Evolutionary conservation across 148 eudicot species (phyloP).

Genomic region (Salicornia ramosissima): DNA sequence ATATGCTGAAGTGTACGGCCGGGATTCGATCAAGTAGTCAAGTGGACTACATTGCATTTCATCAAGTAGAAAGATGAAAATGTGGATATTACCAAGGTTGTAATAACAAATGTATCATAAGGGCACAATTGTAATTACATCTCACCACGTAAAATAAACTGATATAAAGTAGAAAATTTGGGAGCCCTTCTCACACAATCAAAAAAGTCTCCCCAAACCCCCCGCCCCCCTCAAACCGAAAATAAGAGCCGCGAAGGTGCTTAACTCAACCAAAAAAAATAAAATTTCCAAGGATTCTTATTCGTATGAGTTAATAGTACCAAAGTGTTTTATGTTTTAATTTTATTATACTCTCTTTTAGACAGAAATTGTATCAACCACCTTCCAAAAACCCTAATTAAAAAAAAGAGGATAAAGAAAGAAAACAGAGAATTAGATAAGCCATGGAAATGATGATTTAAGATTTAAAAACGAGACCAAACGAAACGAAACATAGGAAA

Average conservation of each 20-base stretch:
- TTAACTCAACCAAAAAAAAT: not conserved
- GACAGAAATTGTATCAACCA: not conserved
- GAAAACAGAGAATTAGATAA: not conserved
- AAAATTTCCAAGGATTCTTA: not conserved
- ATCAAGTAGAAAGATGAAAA: not conserved
- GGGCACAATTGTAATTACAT: slow-evolving; percentile 9
- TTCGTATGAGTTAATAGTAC: no score
- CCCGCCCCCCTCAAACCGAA: not conserved
- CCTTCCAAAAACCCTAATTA: slow-evolving; percentile 26
- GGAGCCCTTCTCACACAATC: slow-evolving; percentile 15
- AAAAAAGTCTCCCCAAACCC: slow-evolving; percentile 20
- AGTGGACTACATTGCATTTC: slow-evolving; percentile 23
- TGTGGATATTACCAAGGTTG: slow-evolving; percentile 10
- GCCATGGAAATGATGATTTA: slow-evolving; percentile 8
- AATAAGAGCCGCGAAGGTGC: slow-evolving; percentile 15
- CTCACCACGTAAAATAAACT: not conserved
- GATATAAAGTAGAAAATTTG: not conserved
- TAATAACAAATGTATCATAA: not conserved
- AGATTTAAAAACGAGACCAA: not conserved
- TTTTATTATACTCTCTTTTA: not conserved
- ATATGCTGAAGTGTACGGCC: slow-evolving; percentile 24
- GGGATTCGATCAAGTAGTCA: slow-evolving; percentile 14
- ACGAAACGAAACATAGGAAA: no score
- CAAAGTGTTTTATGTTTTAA: no score
- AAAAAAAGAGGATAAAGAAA: not conserved